Base-by-base conservation (phyloP, 2,329 filamentous ascomycete species). In the Raffaelea albimanens region DNA sequence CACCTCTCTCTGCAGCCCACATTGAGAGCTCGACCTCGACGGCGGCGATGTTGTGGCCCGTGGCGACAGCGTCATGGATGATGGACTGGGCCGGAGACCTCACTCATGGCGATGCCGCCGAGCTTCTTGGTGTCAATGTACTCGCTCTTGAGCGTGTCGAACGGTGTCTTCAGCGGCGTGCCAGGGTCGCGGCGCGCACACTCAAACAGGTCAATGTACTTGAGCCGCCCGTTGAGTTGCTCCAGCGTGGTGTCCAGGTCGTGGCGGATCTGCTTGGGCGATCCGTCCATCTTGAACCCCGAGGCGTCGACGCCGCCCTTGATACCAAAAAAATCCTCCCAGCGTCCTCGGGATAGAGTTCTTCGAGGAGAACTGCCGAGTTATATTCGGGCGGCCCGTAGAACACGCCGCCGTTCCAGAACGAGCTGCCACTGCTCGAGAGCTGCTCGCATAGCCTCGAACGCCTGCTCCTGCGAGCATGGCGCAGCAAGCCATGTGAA, bases 401-500 rank as follows among this genome's bases (percentile, higher is more conserved):
- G 58, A 84, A 74, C 57, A 83, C 78, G 52, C 71, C 80, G 34
- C 69, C 79, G 55, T 82, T 83, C 78, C 80, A 84, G 87, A 94
- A 25, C 73, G 75, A 55, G 72, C 78, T 58, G 87, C 83, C 19
- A 93, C 98, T 69, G 65, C n/a, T 85, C 33, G 78, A 80, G 52
- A 5, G 78, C 67, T 18, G 73, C 68, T 54, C 73, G 73, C 62
- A 85, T 68, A 11, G 76, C 72, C 40, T 70, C 71, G 52, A 81
- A 70, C 34, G 72, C 66, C 51, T 75, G 63, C 31, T 76, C 70
- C 14, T 72, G 58, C 2, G 72, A 59, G 10, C 62, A 60, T 1
- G 63, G 62, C 16, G 60, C 55, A 25, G 58, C 56, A 20, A 67
- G 65, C 68, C 69, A 70, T 21, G 68, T 71, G 36, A 75, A 58